phyloP scores from a whole-genome alignment of 805 yeast genomes.

The Zygoascus tannicola region DNA sequence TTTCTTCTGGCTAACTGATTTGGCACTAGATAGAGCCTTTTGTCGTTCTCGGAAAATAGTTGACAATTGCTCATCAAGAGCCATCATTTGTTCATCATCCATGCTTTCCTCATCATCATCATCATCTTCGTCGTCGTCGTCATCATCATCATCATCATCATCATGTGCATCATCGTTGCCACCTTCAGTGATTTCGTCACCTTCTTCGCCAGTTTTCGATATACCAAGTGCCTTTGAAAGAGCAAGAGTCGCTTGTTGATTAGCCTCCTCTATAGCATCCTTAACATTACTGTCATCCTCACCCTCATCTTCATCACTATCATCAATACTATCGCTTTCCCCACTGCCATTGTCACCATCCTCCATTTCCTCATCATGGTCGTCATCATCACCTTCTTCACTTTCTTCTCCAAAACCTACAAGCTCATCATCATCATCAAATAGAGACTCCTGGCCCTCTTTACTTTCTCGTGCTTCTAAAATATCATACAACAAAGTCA shows the following conservation, averaged over 20 bases:
- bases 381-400: constrained; percentile 31
- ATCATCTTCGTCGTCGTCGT: constrained; percentile 41
- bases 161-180: background rate
- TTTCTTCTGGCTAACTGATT: constrained; percentile 36
- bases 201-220: constrained; percentile 3
- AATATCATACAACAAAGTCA: constrained; percentile 45
- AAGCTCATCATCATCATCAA: constrained; percentile 50
- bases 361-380: constrained; percentile 27
- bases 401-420: constrained; percentile 42
- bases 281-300: constrained; percentile 33
- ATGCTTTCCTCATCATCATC: constrained; percentile 66
- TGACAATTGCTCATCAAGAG: constrained; percentile 75
- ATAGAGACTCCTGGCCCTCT: constrained; percentile 68
- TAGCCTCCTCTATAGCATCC: constrained; percentile 30
- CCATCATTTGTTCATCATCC: constrained; percentile 97
- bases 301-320: constrained; percentile 24
- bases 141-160: constrained; percentile 16
- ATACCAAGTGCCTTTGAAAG: constrained; percentile 21
- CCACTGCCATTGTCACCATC: constrained; percentile 32
- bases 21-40: constrained; percentile 50
- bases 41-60: constrained; percentile 77
- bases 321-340: constrained; percentile 30
- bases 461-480: constrained; percentile 63
- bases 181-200: too few relatives aligned
- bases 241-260: constrained; percentile 31